Evolutionary conservation across 345 rosid species (phyloP), one percentile per base, ranked within the genome.

Genomic region (Raphanus sativus): DNA sequence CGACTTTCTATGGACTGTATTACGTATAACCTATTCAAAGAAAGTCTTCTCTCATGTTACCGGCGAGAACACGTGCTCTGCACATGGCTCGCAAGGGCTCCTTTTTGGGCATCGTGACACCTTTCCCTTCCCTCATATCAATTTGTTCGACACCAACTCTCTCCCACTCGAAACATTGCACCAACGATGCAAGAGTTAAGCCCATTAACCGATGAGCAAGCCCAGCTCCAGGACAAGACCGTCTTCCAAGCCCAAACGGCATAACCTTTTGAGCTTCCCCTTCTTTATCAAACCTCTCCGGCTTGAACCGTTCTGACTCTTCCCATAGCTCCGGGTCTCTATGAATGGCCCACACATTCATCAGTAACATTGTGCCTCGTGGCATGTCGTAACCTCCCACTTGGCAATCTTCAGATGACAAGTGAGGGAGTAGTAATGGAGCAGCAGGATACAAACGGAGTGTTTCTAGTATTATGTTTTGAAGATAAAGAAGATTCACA

Each of bases 151-250:
- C 52, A 8, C 80, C 71, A 52, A 86, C 52, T 36, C 81, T 78
- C 15, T 83, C 62, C 87, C 89, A 87, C 1, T 87, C 85, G 15
- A 87, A 86, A 67, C 87, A 82, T 5, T 87, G 91, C 10, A 86
- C 80, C 75, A 87, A 38, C 7, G 81, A 59, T 2, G 83, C 85
- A 72, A 88, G 50, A 28, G 86, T 59, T 34, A 79, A 62, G 16
- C 80, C 66, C 36, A 85, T 28, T 17, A 84, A 62, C 2, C 84
- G 75, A 1, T 82, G 82, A 33, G 84, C 87, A 6, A 87, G 65
- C 36, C 63, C 76, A 0, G 78, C 55, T 4, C 86, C 88, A 0
- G 85, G 88, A 40, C 87, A 87, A 3, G 85, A 73, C 65, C 89
- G 28, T 36, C 88, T 28, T 45, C 89, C 87, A 0, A 81, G 12